phyloP scores from a whole-genome alignment of 1,284 basidiomycete genomes.

The Phylloporus sp. region DNA sequence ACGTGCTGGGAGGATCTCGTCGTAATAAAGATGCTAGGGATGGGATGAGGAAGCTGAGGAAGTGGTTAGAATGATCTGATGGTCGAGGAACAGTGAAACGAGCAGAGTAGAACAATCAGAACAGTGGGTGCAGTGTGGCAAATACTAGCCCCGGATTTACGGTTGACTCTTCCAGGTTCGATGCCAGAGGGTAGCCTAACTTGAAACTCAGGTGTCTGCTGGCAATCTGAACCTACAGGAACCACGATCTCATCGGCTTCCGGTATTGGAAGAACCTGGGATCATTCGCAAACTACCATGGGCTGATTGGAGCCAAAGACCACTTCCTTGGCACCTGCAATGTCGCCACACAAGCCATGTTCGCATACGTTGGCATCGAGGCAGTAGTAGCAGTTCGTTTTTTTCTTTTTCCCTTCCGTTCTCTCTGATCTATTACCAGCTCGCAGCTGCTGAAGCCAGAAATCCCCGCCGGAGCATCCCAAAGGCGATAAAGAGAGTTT shows the following conservation, averaged over 20 bases:
- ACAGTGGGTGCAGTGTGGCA: no score
- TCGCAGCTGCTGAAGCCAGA: constrained; percentile 68
- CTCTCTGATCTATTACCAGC: constrained; percentile 41
- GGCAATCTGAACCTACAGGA: no score
- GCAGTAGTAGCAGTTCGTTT: constrained; percentile 68
- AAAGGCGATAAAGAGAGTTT: constrained; percentile 66
- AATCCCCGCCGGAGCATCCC: constrained; percentile 59
- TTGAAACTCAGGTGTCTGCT: no score
- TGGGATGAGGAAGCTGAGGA: no score
- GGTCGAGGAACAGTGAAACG: no score
- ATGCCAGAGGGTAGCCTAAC: no score
- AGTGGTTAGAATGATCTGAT: no score
- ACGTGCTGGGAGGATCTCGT: no score
- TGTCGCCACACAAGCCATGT: constrained; percentile 64
- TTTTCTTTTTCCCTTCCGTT: not conserved
- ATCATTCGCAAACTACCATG: constrained; percentile 51
- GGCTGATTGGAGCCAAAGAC: constrained; percentile 51
- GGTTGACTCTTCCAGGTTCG: no score
- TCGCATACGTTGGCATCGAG: constrained; percentile 78
- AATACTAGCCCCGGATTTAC: no score
- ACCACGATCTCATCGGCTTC: constrained; percentile 54
- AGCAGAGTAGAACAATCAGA: no score
- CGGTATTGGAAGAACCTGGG: constrained; percentile 61
- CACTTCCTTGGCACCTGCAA: constrained; percentile 58
- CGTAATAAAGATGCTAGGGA: no score